phyloP scores from a whole-genome alignment of 208 protist genomes.

The Naegleria gruberi region DNA sequence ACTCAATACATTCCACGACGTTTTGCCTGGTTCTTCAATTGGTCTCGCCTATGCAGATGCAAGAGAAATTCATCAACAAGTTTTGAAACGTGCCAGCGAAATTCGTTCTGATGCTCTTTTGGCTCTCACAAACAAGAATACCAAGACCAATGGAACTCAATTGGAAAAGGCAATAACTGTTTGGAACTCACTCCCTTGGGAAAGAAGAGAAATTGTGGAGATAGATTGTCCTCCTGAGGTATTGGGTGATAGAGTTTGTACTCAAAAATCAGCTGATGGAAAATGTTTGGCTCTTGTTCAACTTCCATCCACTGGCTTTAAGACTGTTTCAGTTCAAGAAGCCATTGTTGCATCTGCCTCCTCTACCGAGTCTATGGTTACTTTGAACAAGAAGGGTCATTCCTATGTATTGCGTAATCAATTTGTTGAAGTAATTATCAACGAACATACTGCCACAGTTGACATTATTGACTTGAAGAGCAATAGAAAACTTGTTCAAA shows the following conservation, averaged over 20 bases:
- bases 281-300: neutral
- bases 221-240: neutral
- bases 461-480: neutral
- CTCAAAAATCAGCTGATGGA: neutral
- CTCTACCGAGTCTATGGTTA: neutral
- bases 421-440: neutral
- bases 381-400: constrained; percentile 7
- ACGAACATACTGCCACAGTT: neutral
- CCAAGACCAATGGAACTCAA: neutral
- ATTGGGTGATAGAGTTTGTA: neutral
- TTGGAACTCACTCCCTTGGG: constrained; percentile 13
- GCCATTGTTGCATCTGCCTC: neutral
- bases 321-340: neutral
- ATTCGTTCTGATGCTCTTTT: neutral
- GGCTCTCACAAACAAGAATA: neutral
- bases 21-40: constrained; percentile 41
- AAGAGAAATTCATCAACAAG: constrained; percentile 8
- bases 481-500: neutral
- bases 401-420: neutral
- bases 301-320: neutral
- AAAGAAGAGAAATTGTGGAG: constrained; percentile 17
- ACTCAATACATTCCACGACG: constrained; percentile 48
- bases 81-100: neutral
- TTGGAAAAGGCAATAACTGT: neutral
- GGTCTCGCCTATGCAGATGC: constrained; percentile 32